phyloP scores from a whole-genome alignment of 768 basidiomycete genomes.

The Serendipita sp. region DNA sequence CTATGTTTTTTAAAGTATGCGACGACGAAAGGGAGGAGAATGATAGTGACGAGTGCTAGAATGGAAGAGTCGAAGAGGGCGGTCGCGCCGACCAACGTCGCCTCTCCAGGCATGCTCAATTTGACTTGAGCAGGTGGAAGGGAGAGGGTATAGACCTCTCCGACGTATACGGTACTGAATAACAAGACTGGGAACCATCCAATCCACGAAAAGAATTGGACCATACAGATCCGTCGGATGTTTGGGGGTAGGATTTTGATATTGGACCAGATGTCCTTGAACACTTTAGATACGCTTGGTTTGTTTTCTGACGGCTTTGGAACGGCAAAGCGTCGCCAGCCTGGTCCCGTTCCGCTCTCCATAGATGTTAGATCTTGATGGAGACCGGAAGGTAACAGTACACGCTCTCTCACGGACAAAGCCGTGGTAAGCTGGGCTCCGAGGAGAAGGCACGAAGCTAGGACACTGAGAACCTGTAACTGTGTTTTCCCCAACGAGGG shows the following conservation, averaged over 20 bases:
- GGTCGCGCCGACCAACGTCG: slow-evolving; percentile 67
- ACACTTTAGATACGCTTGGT: slow-evolving; percentile 11
- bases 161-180: slow-evolving; percentile 75
- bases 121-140: slow-evolving; percentile 9
- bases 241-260: slow-evolving; percentile 49
- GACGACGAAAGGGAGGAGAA: slow-evolving; percentile 49
- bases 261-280: slow-evolving; percentile 56
- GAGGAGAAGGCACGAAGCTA: slow-evolving; percentile 54
- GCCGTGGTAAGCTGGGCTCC: slow-evolving; percentile 34
- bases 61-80: slow-evolving; percentile 68
- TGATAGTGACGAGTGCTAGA: slow-evolving; percentile 46
- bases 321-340: slow-evolving; percentile 11
- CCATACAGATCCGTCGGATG: slow-evolving; percentile 64
- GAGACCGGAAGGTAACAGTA: slow-evolving; percentile 34
- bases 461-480: slow-evolving; percentile 60
- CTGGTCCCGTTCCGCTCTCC: slow-evolving; percentile 14
- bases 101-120: slow-evolving; percentile 39
- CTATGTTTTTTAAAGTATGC: slow-evolving; percentile 4
- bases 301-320: slow-evolving; percentile 12
- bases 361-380: slow-evolving; percentile 12
- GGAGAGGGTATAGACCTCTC: slow-evolving; percentile 47
- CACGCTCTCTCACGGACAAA: slow-evolving; percentile 46
- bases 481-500: slow-evolving; percentile 68
- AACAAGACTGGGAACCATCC: slow-evolving; percentile 90
- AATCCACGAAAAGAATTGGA: slow-evolving; percentile 79